Base-by-base conservation (phyloP, 1,284 basidiomycete species). In the Cryptococcus hybrid region DNA sequence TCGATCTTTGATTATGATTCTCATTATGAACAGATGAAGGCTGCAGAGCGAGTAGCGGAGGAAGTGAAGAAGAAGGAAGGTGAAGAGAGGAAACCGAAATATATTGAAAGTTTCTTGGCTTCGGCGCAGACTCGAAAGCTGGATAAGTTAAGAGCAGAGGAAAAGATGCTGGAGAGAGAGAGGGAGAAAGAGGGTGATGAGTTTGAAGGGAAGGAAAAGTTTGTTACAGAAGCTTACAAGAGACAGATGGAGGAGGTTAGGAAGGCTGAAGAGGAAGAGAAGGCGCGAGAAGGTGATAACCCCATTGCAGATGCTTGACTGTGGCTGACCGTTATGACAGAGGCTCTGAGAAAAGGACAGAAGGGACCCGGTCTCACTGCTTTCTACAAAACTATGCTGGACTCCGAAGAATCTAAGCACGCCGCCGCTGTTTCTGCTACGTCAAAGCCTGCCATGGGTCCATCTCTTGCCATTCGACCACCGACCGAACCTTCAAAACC, bases 211-310 rank as follows among this genome's bases (percentile, higher is more conserved):
- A 99, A 95, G 80, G 96, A 99, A 61, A 84, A 87, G 24, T 99
- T 98, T 69, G 94, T 99, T 47, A 99, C 96, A 0, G 90, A 93
- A 69, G 93, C 92, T 39, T 99, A 99, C 80, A 93, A 93, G 77
- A 88, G 91, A 61, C 96, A 99, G 78, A 91, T 96, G 85, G 94
- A 86, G 50, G 90, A 95, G 77, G 86, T 98, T 2, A 82, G 90
- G 54, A 84, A 81, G 71, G 92, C 93, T 1, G 96, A 96, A 74
- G 90, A 90, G 70, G 93, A 94, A 69, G 93, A 97, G 76, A 87
- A 84, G 77, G 79, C 82, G 69, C 83, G 87, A 65, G 91, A 96
- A 79, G 93, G 92, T 89, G 68, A 47, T 56, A 18, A 7, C 2
- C 7, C 13, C 24, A 11, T 4, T 39, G 50, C 36, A 8, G n/a